Evolutionary conservation across 441 rosid genomes (phyloP).

Genomic region (Aleurites moluccanus): DNA sequence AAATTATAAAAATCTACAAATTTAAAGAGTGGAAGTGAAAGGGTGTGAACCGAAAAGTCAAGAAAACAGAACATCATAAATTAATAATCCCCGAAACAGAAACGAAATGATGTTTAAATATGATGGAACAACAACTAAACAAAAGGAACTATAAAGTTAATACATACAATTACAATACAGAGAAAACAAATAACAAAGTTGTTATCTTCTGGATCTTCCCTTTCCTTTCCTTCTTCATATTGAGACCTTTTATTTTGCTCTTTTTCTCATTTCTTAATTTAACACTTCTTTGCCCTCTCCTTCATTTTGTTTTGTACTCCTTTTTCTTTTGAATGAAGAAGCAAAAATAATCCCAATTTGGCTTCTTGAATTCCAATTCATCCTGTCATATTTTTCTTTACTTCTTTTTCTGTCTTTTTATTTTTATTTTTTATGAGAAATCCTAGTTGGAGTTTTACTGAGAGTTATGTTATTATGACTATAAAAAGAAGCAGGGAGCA

Average conservation of each 20-base stretch:
- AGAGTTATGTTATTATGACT: too few species aligned
- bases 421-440: too few species aligned
- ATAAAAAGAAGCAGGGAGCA: too few species aligned
- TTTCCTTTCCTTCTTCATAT: slow-evolving; percentile 1
- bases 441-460: too few species aligned
- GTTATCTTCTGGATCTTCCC: not conserved
- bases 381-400: too few species aligned
- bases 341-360: too few species aligned
- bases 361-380: too few species aligned
- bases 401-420: too few species aligned
- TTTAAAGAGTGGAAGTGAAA: not conserved
- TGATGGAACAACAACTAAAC: not conserved
- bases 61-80: not conserved
- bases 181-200: not conserved
- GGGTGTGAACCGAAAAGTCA: not conserved
- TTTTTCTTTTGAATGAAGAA: too few species aligned
- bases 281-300: too few species aligned
- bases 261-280: not conserved
- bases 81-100: not conserved
- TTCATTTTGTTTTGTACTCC: not conserved
- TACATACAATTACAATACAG: not conserved
- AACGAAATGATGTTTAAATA: slow-evolving; percentile 2
- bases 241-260: not conserved
- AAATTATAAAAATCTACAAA: not conserved
- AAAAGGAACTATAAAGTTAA: not conserved